Percentiles rank a stretch among this genome's conserved stretches.
phyloP scores from a whole-genome alignment of 805 yeast genomes.

The Ogataea naganishii region DNA sequence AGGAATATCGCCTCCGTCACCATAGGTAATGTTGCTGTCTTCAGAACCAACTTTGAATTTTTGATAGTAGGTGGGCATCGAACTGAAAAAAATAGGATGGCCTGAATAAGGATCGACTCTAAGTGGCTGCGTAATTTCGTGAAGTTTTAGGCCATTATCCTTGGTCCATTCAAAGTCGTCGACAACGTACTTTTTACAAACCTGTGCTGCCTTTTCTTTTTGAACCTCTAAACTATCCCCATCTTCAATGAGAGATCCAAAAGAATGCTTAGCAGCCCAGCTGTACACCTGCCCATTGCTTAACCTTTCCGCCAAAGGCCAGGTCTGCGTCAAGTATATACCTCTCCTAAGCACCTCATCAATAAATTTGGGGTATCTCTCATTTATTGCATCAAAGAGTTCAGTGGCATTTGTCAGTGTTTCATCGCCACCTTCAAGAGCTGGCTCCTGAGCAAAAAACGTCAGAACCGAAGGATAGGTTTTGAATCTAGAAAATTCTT shows the following conservation, averaged over 20 bases:
- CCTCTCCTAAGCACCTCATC: conserved; percentile 8
- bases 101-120: conserved; percentile 3
- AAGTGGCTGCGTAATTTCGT: conserved; percentile 5
- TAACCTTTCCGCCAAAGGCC: too few relatives aligned
- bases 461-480: conserved; percentile 14
- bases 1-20: conserved; percentile 14
- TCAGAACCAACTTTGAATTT: conserved; percentile 6
- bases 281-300: conserved; percentile 2
- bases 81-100: conserved; percentile 14
- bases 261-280: conserved; percentile 5
- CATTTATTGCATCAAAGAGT: conserved; percentile 10
- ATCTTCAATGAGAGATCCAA: conserved; percentile 3
- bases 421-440: conserved; percentile 13
- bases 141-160: conserved; percentile 4
- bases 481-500: conserved; percentile 16
- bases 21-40: conserved; percentile 13
- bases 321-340: too few relatives aligned
- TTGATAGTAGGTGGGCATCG: conserved; percentile 15
- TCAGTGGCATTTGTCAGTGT: conserved; percentile 16
- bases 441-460: conserved; percentile 13
- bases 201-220: conserved; percentile 3
- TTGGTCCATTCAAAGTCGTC: conserved; percentile 5
- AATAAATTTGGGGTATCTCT: conserved; percentile 16
- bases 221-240: conserved; percentile 5
- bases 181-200: conserved; percentile 2